phyloP scores from a whole-genome alignment of 106 monocot species.

The Vanilla planifolia region DNA sequence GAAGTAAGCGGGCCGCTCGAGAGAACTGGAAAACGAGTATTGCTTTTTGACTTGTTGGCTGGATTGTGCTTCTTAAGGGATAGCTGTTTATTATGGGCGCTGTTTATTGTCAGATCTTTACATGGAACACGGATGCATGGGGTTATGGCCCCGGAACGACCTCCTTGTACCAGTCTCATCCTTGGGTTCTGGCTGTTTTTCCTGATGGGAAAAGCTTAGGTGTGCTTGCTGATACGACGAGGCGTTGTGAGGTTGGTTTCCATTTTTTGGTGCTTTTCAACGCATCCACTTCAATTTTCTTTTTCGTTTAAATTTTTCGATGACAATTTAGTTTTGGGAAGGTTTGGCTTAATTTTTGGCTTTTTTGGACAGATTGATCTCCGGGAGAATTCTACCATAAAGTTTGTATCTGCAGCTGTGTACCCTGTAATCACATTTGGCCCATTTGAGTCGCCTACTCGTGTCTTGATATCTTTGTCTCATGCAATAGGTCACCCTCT shows the following conservation, averaged over 20 bases:
- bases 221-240: conserved; percentile 93
- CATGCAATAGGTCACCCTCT: conserved; percentile 50
- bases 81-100: not conserved
- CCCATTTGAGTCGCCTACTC: conserved; percentile 52
- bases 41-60: not conserved
- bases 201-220: conserved; percentile 84
- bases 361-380: conserved; percentile 49
- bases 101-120: conserved; percentile 56
- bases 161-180: conserved; percentile 96
- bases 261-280: not conserved
- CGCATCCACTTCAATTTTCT: conserved; percentile 2
- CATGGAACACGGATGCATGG: conserved; percentile 99
- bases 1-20: conserved; percentile 94
- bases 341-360: too few species aligned
- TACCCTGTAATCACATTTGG: conserved; percentile 74
- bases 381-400: conserved; percentile 35
- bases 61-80: not conserved
- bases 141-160: conserved; percentile 89
- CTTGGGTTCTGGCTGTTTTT: conserved; percentile 87
- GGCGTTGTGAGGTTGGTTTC: conserved; percentile 69
- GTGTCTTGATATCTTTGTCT: conserved; percentile 51
- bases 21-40: conserved; percentile 88
- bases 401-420: conserved; percentile 30
- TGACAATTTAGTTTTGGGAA: too few species aligned
- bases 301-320: conserved; percentile 2